Evolutionary conservation across 805 yeast species (phyloP), one percentile per base, ranked within the genome.

Genomic region (Yamadazyma olivae): DNA sequence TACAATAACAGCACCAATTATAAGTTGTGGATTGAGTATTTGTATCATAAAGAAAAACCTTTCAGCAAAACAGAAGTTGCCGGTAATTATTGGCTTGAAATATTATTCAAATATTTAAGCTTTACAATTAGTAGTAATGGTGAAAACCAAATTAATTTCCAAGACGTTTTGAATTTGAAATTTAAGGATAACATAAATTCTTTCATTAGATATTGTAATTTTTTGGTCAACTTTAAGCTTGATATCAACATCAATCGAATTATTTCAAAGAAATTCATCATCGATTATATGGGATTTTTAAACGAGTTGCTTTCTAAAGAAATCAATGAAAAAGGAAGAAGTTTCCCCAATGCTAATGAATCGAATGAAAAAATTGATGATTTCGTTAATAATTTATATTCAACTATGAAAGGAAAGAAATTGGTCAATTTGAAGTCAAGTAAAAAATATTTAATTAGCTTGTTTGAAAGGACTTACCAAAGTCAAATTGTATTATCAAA

Each of bases 401-500:
- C 63, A 1, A 41, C 63, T 15, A 49, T 50, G 38, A 50, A 52
- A 10, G 45, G 53, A 6, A 52, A 39, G 33, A 43, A 38, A 19
- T 34, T 39, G 25, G 21, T 44, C n/a, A 37, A 55, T 25, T 34
- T 60, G 25, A 51, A 48, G 26, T 54, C 60, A 3, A 39, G 60
- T 16, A 65, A 64, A 32, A 52, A 48, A 35, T 57, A 53, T 39
- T 52, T 67, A 35, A 48, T 67, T 26, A 50, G 46, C 36, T 46
- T 55, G 32, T 48, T 61, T 2, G 48, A 52, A 16, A 59, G 55
- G 30, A 57, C 71, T 1, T 68, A 58, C 41, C 72, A 67, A 39
- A 61, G 65, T 44, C 59, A 57, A 34, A 39, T 48, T 2, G 57
- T 67, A n/a, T 49, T 66, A 17, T 44, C 54, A 8, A 55, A 54